Evolutionary conservation across 306 rosid species (phyloP), one percentile per base, ranked within the genome.

Genomic region (Hippophae gyantsensis): DNA sequence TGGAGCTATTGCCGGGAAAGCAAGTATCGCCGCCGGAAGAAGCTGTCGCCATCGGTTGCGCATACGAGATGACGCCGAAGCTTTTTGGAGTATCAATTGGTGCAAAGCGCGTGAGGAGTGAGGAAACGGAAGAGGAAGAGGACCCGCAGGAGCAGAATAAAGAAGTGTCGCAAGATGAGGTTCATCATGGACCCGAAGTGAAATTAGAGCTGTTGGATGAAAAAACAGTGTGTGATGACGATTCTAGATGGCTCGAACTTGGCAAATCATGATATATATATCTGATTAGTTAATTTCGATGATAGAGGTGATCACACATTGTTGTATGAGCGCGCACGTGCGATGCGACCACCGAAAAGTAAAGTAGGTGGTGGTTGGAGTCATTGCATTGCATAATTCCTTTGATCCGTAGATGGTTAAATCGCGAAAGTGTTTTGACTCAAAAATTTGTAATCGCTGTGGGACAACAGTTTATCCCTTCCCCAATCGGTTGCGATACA

Each of bases 71-170:
- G 59, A 69, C 74, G 54, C 93, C 89, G 10, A 84, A 73, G 64
- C 58, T 92, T 62, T 92, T 92, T 38, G 99, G 99, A 13, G 95
- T 92, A 32, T 81, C 95, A 2, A 86, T 92, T 62, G 96, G 93
- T 9, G 55, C 61, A 42, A 92, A 92, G 77, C 79, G 99, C 51
- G 62, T 43, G 62, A 78, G 95, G 64, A 77, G 67, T 11, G 82
- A 85, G 18, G 66, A 66, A 13, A 85, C 71, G 49, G 78, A 77
- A 8, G 69, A 55, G 12, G 86, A 68, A 43, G 73, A 52, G 8
- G 73, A 45, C 41, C 70, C 50, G 8, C 10, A 72, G 60, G 71
- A 66, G 3, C 65, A 61, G 55, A 81, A 73, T 9, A 72, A 78
- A 43, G 71, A 51, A 13, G 81, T 66, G 41, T 67, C 73, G 8